Evolutionary conservation across 176 grass and related monocot genomes (phyloP), one percentile per base, ranked within the genome.

Genomic region (Eragrostis nindensis): DNA sequence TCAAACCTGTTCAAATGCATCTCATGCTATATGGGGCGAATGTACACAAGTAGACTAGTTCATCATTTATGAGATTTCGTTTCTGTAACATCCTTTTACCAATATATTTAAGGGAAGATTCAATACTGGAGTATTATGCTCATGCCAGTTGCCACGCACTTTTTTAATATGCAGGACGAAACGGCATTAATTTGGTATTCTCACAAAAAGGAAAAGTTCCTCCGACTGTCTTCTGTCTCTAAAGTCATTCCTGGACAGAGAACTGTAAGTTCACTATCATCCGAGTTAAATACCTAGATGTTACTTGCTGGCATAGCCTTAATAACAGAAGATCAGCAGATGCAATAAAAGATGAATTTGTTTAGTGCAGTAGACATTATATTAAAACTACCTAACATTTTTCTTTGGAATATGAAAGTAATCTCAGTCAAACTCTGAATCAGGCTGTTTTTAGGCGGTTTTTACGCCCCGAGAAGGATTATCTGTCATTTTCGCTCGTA

Each of bases 401-500:
- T n/a, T 36, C 44, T 57, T 36, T 57, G 36, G 57, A 76, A 82
- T 26, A 53, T 45, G 73, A 53, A 21, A 8, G 68, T 47, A 62
- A 61, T 83, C 21, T 75, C 24, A 21, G 40, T 75, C 59, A 49
- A 52, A 82, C 32, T 77, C 42, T 82, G 44, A 68, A 71, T 45
- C 73, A 94, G 89, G 89, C 80, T 68, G 86, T 91, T 87, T 99
- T 99, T 82, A 75, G 85, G 45, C 91, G 96, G 82, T 99, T 89
- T 85, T 76, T 89, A 85, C 84, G 78, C 53, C 92, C 96, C 72
- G 90, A 93, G 82, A 99, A 95, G 76, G 96, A 99, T 87, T 99
- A 95, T n/a, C 68, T 99, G 49, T 99, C 96, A 83, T 99, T 99
- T 91, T 99, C 96, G 21, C 81, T 99, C 40, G 87, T 95, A 73